Percentiles rank a stretch among this genome's conserved stretches.
Evolutionary conservation across 108 stramenopile species (phyloP).

Genomic region (Cyclotella baltica): DNA sequence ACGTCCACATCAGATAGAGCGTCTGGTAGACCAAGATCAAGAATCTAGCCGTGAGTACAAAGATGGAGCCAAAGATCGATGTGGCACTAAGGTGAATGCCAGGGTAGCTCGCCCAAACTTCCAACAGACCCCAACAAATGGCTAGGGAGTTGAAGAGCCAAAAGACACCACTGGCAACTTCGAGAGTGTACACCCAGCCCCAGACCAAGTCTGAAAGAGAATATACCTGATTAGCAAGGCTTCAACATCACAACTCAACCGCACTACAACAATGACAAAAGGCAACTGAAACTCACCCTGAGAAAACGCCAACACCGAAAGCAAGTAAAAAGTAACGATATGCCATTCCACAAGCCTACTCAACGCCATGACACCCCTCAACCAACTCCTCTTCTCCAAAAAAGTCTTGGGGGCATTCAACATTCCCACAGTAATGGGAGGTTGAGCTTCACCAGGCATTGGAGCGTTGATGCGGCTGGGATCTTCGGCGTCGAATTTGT

Average conservation of each 20-base stretch:
- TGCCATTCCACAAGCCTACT: slow-evolving; percentile 95
- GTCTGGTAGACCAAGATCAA: slow-evolving; percentile 94
- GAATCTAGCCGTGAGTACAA: slow-evolving; percentile 85
- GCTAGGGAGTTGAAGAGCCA: slow-evolving; percentile 91
- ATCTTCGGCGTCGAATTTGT: slow-evolving; percentile 54
- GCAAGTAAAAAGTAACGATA: slow-evolving; percentile 92
- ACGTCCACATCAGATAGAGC: slow-evolving; percentile 93
- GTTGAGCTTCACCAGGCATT: slow-evolving; percentile 63
- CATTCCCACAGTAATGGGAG: slow-evolving; percentile 82
- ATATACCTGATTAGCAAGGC: neutral
- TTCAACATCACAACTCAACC: neutral
- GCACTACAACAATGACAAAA: neutral
- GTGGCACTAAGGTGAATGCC: slow-evolving; percentile 92
- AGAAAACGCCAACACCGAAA: slow-evolving; percentile 89
- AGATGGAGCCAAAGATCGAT: slow-evolving; percentile 90
- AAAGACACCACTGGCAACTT: slow-evolving; percentile 94
- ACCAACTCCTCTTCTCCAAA: slow-evolving; percentile 95
- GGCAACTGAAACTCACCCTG: slow-evolving; percentile 26
- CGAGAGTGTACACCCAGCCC: slow-evolving; percentile 91
- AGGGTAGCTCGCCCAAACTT: slow-evolving; percentile 95
- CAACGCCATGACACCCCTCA: slow-evolving; percentile 91
- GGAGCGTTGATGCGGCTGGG: slow-evolving; percentile 49
- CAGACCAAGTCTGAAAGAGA: slow-evolving; percentile 76
- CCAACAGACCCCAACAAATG: slow-evolving; percentile 88
- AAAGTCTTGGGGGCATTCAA: slow-evolving; percentile 92